Percentiles rank a stretch among this genome's conserved stretches.
These are phyloP conservation scores for Ascochyta koolunga DNA, from an alignment of 2,329 filamentous ascomycete genomes.

Conservation along the genomic window DNA sequence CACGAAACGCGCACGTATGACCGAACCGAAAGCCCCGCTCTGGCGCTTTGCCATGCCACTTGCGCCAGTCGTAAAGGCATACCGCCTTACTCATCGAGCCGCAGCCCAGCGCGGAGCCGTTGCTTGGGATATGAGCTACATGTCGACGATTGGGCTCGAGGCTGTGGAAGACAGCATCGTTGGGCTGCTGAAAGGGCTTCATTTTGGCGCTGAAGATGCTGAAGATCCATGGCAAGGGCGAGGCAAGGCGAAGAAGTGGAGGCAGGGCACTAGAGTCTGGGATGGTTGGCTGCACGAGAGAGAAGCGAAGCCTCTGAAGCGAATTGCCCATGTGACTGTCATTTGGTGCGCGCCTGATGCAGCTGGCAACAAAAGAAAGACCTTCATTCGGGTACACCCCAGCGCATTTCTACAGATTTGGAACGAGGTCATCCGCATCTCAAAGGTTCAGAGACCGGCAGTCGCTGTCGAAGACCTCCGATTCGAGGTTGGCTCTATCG, in stretches of 20 bases:
- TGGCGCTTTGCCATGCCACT: constrained; percentile 90
- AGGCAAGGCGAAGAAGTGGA: constrained; percentile 73
- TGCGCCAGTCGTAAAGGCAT: constrained; percentile 87
- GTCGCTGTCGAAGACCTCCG: constrained; percentile 72
- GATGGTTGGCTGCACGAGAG: constrained; percentile 64
- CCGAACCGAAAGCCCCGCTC: constrained; percentile 74
- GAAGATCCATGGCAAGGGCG: constrained; percentile 61
- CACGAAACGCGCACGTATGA: constrained; percentile 90
- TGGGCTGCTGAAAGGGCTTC: constrained; percentile 67
- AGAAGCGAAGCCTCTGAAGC: constrained; percentile 56
- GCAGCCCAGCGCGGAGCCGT: constrained; percentile 76
- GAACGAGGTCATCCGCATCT: constrained; percentile 63
- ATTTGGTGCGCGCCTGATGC: constrained; percentile 67
- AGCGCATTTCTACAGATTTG: constrained; percentile 76
- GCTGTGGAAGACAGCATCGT: constrained; percentile 69
- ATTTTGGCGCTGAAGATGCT: constrained; percentile 58
- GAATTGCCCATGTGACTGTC: constrained; percentile 74
- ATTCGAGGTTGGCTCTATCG: constrained; percentile 75
- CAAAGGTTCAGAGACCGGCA: constrained; percentile 65
- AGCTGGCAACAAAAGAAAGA: constrained; percentile 52
- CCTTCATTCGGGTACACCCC: constrained; percentile 81
- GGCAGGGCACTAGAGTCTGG: constrained; percentile 63
- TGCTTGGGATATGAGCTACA: constrained; percentile 93
- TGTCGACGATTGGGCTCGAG: constrained; percentile 81
- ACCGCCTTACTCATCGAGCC: constrained; percentile 83